Evolutionary conservation across 78 protist species (phyloP).

Genomic region (Bodo saltans): DNA sequence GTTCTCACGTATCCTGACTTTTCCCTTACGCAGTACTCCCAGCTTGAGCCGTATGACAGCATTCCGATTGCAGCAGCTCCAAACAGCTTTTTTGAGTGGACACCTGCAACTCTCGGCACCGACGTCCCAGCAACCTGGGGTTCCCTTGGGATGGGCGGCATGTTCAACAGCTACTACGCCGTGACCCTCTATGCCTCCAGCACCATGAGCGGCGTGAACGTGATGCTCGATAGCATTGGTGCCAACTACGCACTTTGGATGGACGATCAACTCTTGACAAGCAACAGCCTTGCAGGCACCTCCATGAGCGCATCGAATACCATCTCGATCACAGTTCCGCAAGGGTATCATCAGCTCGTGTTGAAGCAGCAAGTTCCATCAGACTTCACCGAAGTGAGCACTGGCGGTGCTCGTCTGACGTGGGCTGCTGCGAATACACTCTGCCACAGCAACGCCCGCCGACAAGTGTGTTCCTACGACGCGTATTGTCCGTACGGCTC

Average conservation of each 20-base stretch:
- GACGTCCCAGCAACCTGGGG: too few species aligned
- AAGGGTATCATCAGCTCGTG: not conserved
- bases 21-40: too few species aligned
- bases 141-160: not conserved
- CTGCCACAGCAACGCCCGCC: not conserved
- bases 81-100: too few species aligned
- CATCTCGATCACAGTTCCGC: not conserved
- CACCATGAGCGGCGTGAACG: not conserved
- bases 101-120: too few species aligned
- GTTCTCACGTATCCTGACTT: too few species aligned
- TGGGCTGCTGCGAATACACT: not conserved
- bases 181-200: not conserved
- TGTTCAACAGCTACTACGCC: not conserved
- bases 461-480: not conserved
- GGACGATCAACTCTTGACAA: too few species aligned
- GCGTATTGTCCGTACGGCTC: not conserved
- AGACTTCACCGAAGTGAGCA: not conserved
- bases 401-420: too few species aligned
- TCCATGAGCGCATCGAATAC: not conserved
- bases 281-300: too few species aligned
- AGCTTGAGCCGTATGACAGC: too few species aligned
- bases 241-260: too few species aligned
- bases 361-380: not conserved
- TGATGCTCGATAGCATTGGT: not conserved
- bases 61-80: too few species aligned